These are phyloP conservation scores for Miscanthus sacchariflorus DNA, from an alignment of 202 grass and related monocot genomes.

Conservation along the genomic window DNA sequence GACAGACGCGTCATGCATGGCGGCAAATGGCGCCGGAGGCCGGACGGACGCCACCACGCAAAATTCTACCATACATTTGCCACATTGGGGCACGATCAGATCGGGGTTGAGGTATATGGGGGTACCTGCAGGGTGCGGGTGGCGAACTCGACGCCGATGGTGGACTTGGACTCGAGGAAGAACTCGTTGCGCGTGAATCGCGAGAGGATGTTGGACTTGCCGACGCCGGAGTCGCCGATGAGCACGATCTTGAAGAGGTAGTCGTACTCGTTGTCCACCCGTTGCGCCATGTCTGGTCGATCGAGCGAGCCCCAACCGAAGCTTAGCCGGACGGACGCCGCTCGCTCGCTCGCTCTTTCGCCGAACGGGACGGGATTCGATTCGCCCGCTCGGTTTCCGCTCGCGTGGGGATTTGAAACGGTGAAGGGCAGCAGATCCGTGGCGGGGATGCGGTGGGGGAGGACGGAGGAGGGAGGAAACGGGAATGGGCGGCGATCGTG, in stretches of 20 bases:
- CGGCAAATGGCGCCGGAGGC: not conserved
- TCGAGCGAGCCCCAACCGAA: not conserved
- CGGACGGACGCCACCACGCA: not conserved
- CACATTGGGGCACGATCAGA: not conserved
- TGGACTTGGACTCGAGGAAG: constrained; percentile 96
- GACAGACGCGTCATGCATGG: not conserved
- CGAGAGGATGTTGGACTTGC: constrained; percentile 97
- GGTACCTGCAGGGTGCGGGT: constrained; percentile 64
- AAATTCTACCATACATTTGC: not conserved
- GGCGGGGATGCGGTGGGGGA: not conserved
- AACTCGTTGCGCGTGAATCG: constrained; percentile 94
- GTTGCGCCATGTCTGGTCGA: constrained; percentile 38
- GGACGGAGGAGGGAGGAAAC: not conserved
- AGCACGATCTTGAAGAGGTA: constrained; percentile 99
- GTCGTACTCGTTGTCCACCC: constrained; percentile 88
- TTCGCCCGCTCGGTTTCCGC: not conserved
- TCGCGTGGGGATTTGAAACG: constrained; percentile 35
- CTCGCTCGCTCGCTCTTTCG: not conserved
- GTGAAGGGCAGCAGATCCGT: constrained; percentile 49
- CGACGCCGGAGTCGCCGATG: constrained; percentile 93
- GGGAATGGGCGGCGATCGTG: constrained; percentile 17
- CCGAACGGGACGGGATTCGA: constrained; percentile 21
- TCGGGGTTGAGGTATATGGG: not conserved
- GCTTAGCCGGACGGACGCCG: not conserved
- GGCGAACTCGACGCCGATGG: constrained; percentile 95